Evolutionary conservation across 257 asterid genomes (phyloP), one percentile per base, ranked within the genome.

Genomic region (Ilex asprella): DNA sequence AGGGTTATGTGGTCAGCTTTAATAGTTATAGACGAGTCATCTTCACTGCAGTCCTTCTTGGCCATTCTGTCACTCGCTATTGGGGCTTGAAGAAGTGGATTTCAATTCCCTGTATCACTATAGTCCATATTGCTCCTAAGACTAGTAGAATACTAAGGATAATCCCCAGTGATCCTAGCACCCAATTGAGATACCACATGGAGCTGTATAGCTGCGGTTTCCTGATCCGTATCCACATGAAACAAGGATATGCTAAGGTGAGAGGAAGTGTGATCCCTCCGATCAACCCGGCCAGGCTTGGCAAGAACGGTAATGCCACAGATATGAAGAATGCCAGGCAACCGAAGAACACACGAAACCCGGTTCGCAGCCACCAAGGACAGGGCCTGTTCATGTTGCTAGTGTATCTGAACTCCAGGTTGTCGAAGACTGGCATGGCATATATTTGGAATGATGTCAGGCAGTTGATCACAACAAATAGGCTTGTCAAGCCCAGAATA

Each of bases 401-500:
- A 21, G 91, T 85, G 80, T 82, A 91, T 68, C 82, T 81, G 76
- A 78, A 82, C 79, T 91, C 97, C 74, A 88, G 70, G 63, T 91
- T 88, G 79, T 91, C 97, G 30, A 91, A 88, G 66, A 79, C 91
- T 7, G 97, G 96, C 96, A 91, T 91, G 31, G 97, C 95, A 47
- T 91, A 91, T 62, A 88, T 84, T 76, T 88, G 97, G 82, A 91
- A 91, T 5, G 97, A 84, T 14, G 96, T 83, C 16, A 90, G 82
- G 75, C 95, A 56, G 76, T 87, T 84, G 75, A 82, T 76, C 71
- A 82, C 93, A 13, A 90, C 78, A 11, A 87, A 72, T 58, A 90
- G 78, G 67, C 93, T 83, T 44, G 91, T 74, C 43, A 81, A 39
- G 30, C 83, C 93, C 54, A 85, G 49, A 52, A 83, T 62, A 58